phyloP scores from a whole-genome alignment of 2,329 filamentous ascomycete genomes.

The Rhynchosporium secalis region DNA sequence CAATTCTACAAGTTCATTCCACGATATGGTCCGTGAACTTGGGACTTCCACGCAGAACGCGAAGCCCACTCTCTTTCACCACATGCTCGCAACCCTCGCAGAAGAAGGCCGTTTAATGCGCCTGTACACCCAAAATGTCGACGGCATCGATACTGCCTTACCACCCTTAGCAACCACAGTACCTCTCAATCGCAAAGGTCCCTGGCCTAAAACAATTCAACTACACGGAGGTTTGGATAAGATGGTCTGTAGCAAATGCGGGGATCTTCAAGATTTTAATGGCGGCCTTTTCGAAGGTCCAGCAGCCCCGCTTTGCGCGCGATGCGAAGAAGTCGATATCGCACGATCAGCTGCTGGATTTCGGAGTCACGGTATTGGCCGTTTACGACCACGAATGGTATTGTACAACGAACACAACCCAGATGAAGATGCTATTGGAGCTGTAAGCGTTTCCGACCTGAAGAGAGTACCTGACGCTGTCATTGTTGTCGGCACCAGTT shows the following conservation, averaged over 20 bases:
- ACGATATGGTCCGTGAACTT: slow-evolving; percentile 91
- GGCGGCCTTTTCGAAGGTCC: slow-evolving; percentile 79
- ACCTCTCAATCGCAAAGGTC: slow-evolving; percentile 78
- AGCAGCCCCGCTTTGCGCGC: slow-evolving; percentile 74
- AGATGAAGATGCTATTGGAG: slow-evolving; percentile 93
- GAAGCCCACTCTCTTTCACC: slow-evolving; percentile 85
- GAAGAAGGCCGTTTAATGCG: slow-evolving; percentile 84
- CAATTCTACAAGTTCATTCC: slow-evolving; percentile 83
- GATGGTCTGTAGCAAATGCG: slow-evolving; percentile 96
- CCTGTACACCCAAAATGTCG: slow-evolving; percentile 95
- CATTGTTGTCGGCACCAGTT: slow-evolving; percentile 90
- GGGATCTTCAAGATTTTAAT: slow-evolving; percentile 73
- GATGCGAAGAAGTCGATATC: slow-evolving; percentile 72
- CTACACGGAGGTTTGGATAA: slow-evolving; percentile 91
- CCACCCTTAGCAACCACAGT: slow-evolving; percentile 76
- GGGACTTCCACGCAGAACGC: slow-evolving; percentile 76
- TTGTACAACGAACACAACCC: slow-evolving; percentile 98
- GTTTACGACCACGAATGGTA: slow-evolving; percentile 87
- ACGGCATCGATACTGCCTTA: slow-evolving; percentile 87
- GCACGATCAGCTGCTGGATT: slow-evolving; percentile 79
- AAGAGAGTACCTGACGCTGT: slow-evolving; percentile 85
- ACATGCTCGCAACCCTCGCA: slow-evolving; percentile 86
- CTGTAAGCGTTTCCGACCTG: slow-evolving; percentile 83
- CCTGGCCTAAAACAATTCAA: slow-evolving; percentile 92
- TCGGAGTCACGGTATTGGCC: slow-evolving; percentile 89